These are phyloP conservation scores for Margaritispora aquatica DNA, from an alignment of 495 filamentous ascomycete genomes.

Conservation along the genomic window DNA sequence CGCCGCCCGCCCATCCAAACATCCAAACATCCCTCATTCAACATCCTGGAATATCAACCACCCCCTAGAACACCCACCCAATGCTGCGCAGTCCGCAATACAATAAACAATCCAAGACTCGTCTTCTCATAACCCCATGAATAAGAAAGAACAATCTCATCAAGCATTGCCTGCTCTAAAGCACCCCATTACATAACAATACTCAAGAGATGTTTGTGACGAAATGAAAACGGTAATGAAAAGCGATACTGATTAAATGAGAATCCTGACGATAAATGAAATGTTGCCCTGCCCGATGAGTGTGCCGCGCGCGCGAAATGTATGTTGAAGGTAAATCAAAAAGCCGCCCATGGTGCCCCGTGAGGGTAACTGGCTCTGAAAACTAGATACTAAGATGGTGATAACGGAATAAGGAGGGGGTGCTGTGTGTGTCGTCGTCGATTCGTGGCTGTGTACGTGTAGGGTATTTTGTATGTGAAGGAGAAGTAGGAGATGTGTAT, in stretches of 20 bases:
- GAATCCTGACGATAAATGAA: neutral
- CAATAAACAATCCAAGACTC: constrained; percentile 7
- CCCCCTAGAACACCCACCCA: constrained; percentile 10
- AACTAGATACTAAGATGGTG: neutral
- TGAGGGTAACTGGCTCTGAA: constrained; percentile 11
- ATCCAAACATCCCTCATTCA: neutral
- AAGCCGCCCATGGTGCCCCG: constrained; percentile 9
- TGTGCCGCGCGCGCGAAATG: neutral
- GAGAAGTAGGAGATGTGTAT: neutral
- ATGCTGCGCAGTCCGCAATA: constrained; percentile 13
- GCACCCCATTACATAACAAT: constrained; percentile 8
- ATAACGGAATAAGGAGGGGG: neutral
- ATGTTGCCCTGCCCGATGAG: neutral
- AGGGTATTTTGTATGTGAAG: constrained; percentile 6
- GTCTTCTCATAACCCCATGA: constrained; percentile 17
- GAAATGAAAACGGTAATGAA: constrained; percentile 2
- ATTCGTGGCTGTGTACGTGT: constrained; percentile 12
- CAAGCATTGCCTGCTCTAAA: constrained; percentile 16
- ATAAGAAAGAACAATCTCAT: constrained; percentile 19
- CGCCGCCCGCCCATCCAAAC: no score
- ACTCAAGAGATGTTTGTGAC: neutral
- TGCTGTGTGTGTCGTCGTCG: constrained; percentile 6
- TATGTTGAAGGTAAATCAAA: neutral
- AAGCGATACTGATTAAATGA: neutral
- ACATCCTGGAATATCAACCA: neutral